Base-by-base conservation (phyloP, 2,329 filamentous ascomycete species). In the Colletotrichum australisinense region DNA sequence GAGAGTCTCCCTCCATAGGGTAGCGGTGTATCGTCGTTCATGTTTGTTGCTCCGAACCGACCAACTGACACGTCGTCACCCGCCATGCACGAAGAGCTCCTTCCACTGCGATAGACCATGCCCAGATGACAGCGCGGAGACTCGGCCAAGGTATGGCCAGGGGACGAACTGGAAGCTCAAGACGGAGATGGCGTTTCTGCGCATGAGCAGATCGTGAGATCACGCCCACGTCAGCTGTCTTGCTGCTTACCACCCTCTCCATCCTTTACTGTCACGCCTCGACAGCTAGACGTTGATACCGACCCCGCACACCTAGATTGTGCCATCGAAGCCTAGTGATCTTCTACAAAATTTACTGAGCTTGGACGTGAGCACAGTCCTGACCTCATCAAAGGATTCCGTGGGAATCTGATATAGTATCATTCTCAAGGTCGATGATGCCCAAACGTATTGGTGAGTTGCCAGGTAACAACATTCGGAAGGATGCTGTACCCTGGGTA, bases 171-270 rank as follows among this genome's bases (percentile, higher is more conserved):
- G 60, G 42, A 62, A 9, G 59, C 59, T 38, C 6, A 35, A 38
- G 35, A 26, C 49, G 35, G 49, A n/a, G 49, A 28, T 32, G 62
- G 60, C 22, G 35, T 46, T 56, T 35, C 32, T 58, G 8, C 60
- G 55, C 35, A 49, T 65, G 22, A 38, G 42, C 49, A 56, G 67
- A 63, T 72, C 59, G 59, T 57, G 52, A 26, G 57, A 52, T 49
- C 22, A 26, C 42, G 42, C 42, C 66, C 60, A 66, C 49, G 71
- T 73, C 71, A 73, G 71, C 71, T 66, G 71, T 46, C 46, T 71
- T 46, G 35, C 62, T 53, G 71, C 71, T 73, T 64, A 73, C 67
- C 49, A 60, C 60, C 71, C 67, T 19, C 42, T 62, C 30, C 7
- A 53, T 49, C 28, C 28, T 42, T 24, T 8, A 24, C 30, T 19